Base-by-base conservation (phyloP, 345 rosid species). In the Arabis hirsuta region DNA sequence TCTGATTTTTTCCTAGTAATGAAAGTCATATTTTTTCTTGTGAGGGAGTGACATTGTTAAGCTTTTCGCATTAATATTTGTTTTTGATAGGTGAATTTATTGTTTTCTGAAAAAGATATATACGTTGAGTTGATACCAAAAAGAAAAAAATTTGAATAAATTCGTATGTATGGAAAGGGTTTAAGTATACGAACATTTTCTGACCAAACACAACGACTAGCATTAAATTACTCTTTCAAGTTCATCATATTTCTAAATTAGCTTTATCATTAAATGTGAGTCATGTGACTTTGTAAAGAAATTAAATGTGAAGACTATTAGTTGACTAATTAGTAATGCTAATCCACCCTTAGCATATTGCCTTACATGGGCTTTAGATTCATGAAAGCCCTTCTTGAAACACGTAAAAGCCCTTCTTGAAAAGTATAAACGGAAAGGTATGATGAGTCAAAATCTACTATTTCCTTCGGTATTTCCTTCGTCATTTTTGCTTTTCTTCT, bases 261-360 rank as follows among this genome's bases (percentile, higher is more conserved):
- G 16, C 45, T 36, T 31, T 39, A 56, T 9, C 4, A 29, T 29
- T 29, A 29, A 29, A 29, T 29, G 32, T 29, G 61, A 66, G 27
- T 53, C 32, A 29, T 29, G 32, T 29, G 61, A 66, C 41, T 53
- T 48, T 12, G 12, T 24, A 34, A 16, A n/a, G 41, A 54, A 10
- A 42, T 10, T 13, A 4, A 5, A n/a, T 8, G 20, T 12, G 54
- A 32, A n/a, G 36, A 55, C 34, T 68, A 12, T 45, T 45, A 45
- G 61, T 65, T 65, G 55, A 56, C 73, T 69, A 32, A 32, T 55
- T 45, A n/a, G 5, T 50, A 16, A 29, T 59, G 59, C 32, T 38
- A n/a, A 57, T 45, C 47, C n/a, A n/a, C n/a, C 45, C 72, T 31
- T 26, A 47, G 20, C 16, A 32, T 10, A 13, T 4, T 32, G 34